These are phyloP conservation scores for Aureobasidium sp. DNA, from an alignment of 2,329 filamentous ascomycete species.

Conservation along the genomic window DNA sequence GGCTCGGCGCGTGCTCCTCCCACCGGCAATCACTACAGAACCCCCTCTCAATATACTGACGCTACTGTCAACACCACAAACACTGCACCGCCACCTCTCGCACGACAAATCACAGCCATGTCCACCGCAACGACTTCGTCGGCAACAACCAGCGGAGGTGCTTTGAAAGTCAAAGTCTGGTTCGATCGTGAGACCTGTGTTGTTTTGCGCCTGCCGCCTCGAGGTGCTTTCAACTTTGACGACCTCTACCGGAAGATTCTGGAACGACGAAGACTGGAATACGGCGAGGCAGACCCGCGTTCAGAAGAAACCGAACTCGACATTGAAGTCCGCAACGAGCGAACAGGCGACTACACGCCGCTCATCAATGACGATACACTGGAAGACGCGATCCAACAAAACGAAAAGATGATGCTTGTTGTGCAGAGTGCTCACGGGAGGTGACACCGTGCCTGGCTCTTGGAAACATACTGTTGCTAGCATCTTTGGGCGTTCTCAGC, in stretches of 20 bases:
- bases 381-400: constrained; percentile 10
- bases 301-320: constrained; percentile 6
- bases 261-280: constrained; percentile 69
- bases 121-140: constrained; percentile 23
- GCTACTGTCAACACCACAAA: constrained; percentile 19
- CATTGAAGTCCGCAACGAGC: constrained; percentile 8
- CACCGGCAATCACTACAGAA: constrained; percentile 24
- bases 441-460: background rate
- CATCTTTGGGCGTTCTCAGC: too few relatives aligned
- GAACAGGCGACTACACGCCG: constrained; percentile 6
- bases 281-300: constrained; percentile 18
- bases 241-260: constrained; percentile 78
- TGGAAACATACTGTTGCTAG: background rate
- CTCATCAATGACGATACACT: constrained; percentile 1
- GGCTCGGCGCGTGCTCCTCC: constrained; percentile 18
- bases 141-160: constrained; percentile 29
- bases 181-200: constrained; percentile 82
- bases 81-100: constrained; percentile 9
- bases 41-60: constrained; percentile 23
- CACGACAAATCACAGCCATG: constrained; percentile 18
- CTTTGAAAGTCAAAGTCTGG: constrained; percentile 87
- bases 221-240: constrained; percentile 59
- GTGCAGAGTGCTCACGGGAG: constrained; percentile 7
- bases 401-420: constrained; percentile 12
- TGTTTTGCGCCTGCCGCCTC: constrained; percentile 76